phyloP scores from a whole-genome alignment of 208 protist genomes.

The Acanthamoeba castellanii region DNA sequence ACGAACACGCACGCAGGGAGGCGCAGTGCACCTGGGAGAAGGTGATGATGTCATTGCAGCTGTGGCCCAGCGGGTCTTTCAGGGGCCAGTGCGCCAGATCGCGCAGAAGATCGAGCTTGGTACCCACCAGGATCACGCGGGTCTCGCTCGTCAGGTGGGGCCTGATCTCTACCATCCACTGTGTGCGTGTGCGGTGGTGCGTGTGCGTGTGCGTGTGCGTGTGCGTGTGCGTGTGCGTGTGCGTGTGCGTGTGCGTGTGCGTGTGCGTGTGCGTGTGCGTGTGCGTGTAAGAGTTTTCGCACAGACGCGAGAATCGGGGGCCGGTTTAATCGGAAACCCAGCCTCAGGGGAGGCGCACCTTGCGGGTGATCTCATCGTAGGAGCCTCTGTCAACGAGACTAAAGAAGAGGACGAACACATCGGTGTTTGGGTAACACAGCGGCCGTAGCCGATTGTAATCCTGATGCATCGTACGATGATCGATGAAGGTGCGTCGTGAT shows the following conservation, averaged over 20 bases:
- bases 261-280: too few species aligned
- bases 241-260: neutral
- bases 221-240: too few species aligned
- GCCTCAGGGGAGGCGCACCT: neutral
- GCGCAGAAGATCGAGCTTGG: neutral
- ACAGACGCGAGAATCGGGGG: too few species aligned
- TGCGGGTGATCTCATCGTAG: neutral
- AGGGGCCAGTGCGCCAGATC: neutral
- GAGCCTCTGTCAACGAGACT: neutral
- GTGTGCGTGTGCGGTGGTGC: too few species aligned
- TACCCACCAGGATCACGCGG: neutral
- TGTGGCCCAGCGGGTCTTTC: neutral
- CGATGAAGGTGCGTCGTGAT: too few species aligned
- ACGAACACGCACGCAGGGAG: neutral
- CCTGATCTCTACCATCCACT: neutral
- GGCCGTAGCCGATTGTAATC: neutral
- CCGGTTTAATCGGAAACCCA: too few species aligned
- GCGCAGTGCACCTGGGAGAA: neutral
- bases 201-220: too few species aligned
- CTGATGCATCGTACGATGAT: too few species aligned
- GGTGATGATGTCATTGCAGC: neutral
- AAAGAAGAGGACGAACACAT: neutral
- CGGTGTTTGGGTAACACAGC: neutral
- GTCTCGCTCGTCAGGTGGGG: neutral
- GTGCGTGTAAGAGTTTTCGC: too few species aligned